Base-by-base conservation (phyloP, 257 asterid species). In the Solanum okadae region DNA sequence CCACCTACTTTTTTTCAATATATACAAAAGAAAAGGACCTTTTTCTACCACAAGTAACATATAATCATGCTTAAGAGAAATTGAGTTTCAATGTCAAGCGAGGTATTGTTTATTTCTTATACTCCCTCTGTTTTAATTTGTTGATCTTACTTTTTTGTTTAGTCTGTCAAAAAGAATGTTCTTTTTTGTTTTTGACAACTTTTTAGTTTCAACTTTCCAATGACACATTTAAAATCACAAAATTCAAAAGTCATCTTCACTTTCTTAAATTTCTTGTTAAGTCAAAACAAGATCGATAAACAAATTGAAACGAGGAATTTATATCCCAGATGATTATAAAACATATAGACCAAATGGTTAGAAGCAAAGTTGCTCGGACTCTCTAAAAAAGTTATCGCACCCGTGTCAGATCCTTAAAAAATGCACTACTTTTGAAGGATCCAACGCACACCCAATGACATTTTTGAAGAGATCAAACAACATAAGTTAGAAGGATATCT, bases 131-230 rank as follows among this genome's bases (percentile, higher is more conserved):
- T 10, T 61, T 61, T n/a, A 61, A 23, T 61, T 61, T 61, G 15
- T 10, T 61, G 15, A 9, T 61, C 14, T 61, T 61, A 4, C 13
- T 10, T 23, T 61, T 61, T 10, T 8, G 1, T 23, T 61, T 61
- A 61, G 1, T 23, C 14, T 61, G 0, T 23, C 0, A 61, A 61
- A 23, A 1, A 23, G 14, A 61, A 0, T 9, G 5, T 9, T 23
- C 0, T 2, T 61, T 61, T 2, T 23, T 0, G 0, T 61, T 23
- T 61, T 23, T 23, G 29, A 61, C 1, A n/a, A 10, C 0, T 23
- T 4, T 61, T 23, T 63, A 23, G 27, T 63, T 63, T 5, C 14
- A 63, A 63, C 3, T 63, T 63, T 63, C 0, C 15, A n/a, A 4
- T 63, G 31, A 0, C 14, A n/a, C 0, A 25, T 63, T 63, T 63